Evolutionary conservation across 1,284 basidiomycete species (phyloP).

Genomic region (Moesziomyces sp.): DNA sequence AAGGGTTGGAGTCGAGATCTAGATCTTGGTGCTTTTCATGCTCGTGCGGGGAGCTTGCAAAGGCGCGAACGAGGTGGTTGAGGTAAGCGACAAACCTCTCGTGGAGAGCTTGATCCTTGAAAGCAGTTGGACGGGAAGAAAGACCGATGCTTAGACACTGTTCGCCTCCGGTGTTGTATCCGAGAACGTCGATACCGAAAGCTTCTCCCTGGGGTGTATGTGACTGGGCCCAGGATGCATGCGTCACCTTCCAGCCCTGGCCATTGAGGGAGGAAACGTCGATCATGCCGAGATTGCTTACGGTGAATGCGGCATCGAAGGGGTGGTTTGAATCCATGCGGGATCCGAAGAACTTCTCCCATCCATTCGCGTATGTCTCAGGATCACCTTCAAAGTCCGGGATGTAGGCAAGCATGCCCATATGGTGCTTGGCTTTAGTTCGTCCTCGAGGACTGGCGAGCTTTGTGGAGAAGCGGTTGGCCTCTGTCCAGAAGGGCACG

Average conservation of each 20-base stretch:
- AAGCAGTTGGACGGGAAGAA: constrained; percentile 5
- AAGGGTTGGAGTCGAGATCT: not conserved
- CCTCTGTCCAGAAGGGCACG: constrained; percentile 7
- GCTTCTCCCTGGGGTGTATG: constrained; percentile 22
- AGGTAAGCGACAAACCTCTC: constrained; percentile 5
- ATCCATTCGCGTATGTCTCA: constrained; percentile 12
- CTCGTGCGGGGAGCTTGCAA: not conserved
- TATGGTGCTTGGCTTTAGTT: constrained; percentile 5
- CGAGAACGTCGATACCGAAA: constrained; percentile 24
- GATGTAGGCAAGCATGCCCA: constrained; percentile 23
- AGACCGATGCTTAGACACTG: constrained; percentile 17
- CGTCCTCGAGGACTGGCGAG: not conserved
- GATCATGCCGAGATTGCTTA: constrained; percentile 30
- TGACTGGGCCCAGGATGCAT: constrained; percentile 16
- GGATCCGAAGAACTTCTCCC: constrained; percentile 31
- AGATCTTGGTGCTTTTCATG: not conserved
- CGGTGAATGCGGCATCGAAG: constrained; percentile 12
- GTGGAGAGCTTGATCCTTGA: constrained; percentile 1
- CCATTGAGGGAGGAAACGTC: not conserved
- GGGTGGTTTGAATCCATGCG: not conserved
- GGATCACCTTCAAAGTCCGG: constrained; percentile 22
- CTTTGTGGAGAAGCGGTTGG: constrained; percentile 6
- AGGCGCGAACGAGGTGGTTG: not conserved
- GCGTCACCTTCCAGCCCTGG: not conserved
- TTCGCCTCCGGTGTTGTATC: not conserved